These are phyloP conservation scores for Corchorus capsularis DNA, from an alignment of 345 rosid species.

Conservation along the genomic window DNA sequence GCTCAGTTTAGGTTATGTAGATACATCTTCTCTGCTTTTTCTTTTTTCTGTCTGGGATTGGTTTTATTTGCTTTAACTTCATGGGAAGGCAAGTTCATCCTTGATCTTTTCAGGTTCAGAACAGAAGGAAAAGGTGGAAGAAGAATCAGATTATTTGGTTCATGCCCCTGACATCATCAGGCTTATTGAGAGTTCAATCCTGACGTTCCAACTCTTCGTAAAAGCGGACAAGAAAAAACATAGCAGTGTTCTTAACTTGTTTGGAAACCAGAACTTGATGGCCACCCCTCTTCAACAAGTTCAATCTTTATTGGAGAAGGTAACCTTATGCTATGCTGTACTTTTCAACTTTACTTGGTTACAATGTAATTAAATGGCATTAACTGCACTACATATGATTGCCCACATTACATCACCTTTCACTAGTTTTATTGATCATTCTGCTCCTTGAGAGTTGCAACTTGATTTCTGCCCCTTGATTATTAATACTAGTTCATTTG, in stretches of 20 bases:
- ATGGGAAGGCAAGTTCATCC: slow-evolving; percentile 16
- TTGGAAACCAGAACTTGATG: slow-evolving; percentile 66
- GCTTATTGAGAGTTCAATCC: slow-evolving; percentile 66
- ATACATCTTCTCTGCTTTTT: neutral
- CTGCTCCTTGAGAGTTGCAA: neutral
- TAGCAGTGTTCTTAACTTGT: slow-evolving; percentile 50
- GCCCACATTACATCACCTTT: neutral
- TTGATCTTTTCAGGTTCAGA: slow-evolving; percentile 53
- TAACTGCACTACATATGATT: neutral
- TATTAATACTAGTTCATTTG: neutral
- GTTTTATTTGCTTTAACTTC: slow-evolving; percentile 15
- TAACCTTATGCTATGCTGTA: slow-evolving; percentile 17
- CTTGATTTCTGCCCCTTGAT: neutral
- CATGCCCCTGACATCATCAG: slow-evolving; percentile 64
- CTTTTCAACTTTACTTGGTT: neutral
- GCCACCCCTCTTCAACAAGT: slow-evolving; percentile 76
- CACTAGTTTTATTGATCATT: neutral
- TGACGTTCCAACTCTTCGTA: slow-evolving; percentile 65
- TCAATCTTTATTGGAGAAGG: slow-evolving; percentile 79
- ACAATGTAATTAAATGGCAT: neutral
- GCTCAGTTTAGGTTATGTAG: neutral
- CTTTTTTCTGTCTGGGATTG: neutral
- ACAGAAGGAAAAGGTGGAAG: slow-evolving; percentile 50
- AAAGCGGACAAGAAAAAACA: slow-evolving; percentile 79
- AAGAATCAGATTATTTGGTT: slow-evolving; percentile 54